Base-by-base conservation (phyloP, 805 yeast genomes). In the Soucietia sequanensis region DNA sequence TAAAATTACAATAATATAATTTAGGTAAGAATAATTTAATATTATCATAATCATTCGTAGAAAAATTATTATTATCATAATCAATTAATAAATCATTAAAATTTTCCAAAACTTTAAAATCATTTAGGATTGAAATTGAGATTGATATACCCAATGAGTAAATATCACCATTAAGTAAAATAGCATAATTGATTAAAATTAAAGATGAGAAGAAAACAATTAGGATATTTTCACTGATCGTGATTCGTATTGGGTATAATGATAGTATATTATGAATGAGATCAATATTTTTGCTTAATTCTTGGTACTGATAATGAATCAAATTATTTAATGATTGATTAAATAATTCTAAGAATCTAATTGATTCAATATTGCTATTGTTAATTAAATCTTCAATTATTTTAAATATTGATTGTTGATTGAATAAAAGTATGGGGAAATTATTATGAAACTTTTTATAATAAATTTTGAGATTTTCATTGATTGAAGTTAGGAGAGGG, bases 131-230 rank as follows among this genome's bases (percentile, higher is more conserved):
- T 1, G 80, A 60, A 10, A 72, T 65, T 1, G 82, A 64, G 28
- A 54, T 61, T 3, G 78, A 69, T 19, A 83, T 62, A 1, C 81
- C 80, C 25, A 78, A 58, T 5, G 84, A 75, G 47, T 75, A 78
- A 23, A 71, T 67, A 34, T 75, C 76, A 0, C 90, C 89, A 16
- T 79, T 72, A 26, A 80, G 60, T 2, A 80, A 58, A 7, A 80
- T 68, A 7, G 78, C 59, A 47, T 79, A 83, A 48, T 81, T 81
- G 20, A 79, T 49, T 7, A 64, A 24, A 9, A 63, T 41, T 30
- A 66, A 50, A 5, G 63, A 39, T 6, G 57, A 46, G 28, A 64
- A 62, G 30, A 56, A 57, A 8, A 63, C 44, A 1, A 57, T 42
- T 7, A 58, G 37, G 3, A 50, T 43, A 16, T 50, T 47, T 27